Evolutionary conservation across 108 stramenopile genomes (phyloP), one percentile per base, ranked within the genome.

Genomic region (Cyclotella atomus): DNA sequence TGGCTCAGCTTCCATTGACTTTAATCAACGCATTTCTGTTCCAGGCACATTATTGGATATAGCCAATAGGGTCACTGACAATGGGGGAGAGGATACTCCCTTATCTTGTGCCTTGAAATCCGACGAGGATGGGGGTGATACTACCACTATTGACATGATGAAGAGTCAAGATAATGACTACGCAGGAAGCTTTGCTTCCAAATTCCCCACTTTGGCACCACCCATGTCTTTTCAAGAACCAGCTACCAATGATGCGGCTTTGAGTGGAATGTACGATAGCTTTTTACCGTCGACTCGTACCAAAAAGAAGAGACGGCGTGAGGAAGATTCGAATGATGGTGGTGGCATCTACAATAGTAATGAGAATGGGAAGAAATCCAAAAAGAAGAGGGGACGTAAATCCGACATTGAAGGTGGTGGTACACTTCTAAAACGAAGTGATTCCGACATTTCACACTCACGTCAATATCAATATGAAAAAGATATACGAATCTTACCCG

Each of bases 201-300:
- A 41, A 41, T 43, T 38, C 21, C 68, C 68, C 20, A 55, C 68
- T 35, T 56, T 68, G 67, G 67, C 67, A n/a, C 32, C 67, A 35
- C 67, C 67, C 53, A 54, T 65, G 65, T 49, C 47, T 24, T 35
- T 45, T 49, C 20, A 16, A 21, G 52, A 35, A 27, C n/a, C n/a
- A n/a, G 45, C 25, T 2, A 2, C 30, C 21, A 33, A n/a, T 15
- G 25, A 33, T 30, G 28, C 17, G 34, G 44, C 44, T 20, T 12
- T 0, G 14, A 24, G 36, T 19, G 17, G 14, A 3, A 19, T 23
- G 2, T 25, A 21, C 17, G 38, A 2, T 7, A 43, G 43, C 1
- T 35, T 45, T 23, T 8, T 41, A 6, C 12, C 25, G 50, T 15
- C 50, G 23, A 52, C 17, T 20, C 36, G 38, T 17, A n/a, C n/a